Conservation (phyloP, 1,139 yeast species). For the Saccharomycopsis crataegensis region DNA sequence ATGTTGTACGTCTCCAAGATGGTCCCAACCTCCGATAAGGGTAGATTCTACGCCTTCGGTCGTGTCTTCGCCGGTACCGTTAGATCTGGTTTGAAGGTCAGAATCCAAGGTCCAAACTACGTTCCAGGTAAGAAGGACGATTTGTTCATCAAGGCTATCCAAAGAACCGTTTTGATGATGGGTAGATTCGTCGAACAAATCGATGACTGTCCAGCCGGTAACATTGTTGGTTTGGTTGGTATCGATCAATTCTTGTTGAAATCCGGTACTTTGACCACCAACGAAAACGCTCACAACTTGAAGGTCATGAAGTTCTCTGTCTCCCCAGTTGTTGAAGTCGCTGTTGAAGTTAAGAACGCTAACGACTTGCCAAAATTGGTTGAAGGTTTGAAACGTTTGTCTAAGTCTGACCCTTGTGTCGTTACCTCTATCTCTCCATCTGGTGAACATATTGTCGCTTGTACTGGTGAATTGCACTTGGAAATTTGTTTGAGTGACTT, state of each 20-base stretch:
- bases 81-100: conserved; percentile 96
- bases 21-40: conserved; percentile 99
- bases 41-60: conserved; percentile 99
- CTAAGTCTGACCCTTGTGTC: conserved; percentile 99
- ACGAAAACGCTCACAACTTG: conserved; percentile 97
- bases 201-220: conserved; percentile 99
- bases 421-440: conserved; percentile 79
- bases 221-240: conserved; percentile 99
- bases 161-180: conserved; percentile 99
- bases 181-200: conserved; percentile 97
- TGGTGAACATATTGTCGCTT: conserved; percentile 99
- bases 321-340: conserved; percentile 99
- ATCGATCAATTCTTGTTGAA: conserved; percentile 98
- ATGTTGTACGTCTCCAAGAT: conserved; percentile 99
- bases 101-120: conserved; percentile 99
- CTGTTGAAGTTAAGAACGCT: conserved; percentile 99
- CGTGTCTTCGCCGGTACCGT: conserved; percentile 99
- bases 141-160: conserved; percentile 93
- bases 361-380: conserved; percentile 97
- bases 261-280: conserved; percentile 98
- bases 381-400: conserved; percentile 99
- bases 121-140: conserved; percentile 98
- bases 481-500: conserved; percentile 96
- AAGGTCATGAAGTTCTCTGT: conserved; percentile 99
- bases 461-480: conserved; percentile 99